These are phyloP conservation scores for Starmerella asiatica DNA, from an alignment of 805 yeast genomes.

Conservation along the genomic window DNA sequence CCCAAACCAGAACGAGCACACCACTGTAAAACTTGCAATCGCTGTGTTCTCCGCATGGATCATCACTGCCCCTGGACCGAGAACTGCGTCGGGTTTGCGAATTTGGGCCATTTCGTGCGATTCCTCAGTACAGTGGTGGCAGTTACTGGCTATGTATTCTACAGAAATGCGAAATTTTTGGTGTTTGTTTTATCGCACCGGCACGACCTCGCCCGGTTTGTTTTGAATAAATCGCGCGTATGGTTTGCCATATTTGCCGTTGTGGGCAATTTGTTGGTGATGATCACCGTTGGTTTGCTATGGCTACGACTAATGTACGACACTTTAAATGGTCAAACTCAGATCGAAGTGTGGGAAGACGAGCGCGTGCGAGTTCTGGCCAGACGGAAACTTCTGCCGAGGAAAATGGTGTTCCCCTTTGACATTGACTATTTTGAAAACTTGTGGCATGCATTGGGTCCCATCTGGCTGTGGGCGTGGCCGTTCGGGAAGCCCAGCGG, in stretches of 20 bases:
- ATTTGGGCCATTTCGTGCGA: conserved; percentile 68
- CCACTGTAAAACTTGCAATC: conserved; percentile 30
- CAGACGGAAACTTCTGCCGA: conserved; percentile 24
- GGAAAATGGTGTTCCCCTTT: conserved; percentile 56
- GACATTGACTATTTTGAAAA: conserved; percentile 54
- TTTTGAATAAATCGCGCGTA: conserved; percentile 38
- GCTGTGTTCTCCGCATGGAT: conserved; percentile 41
- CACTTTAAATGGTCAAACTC: conserved; percentile 57
- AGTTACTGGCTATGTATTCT: conserved; percentile 18
- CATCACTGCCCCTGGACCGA: conserved; percentile 87
- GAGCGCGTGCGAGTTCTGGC: conserved; percentile 66
- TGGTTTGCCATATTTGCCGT: conserved; percentile 40
- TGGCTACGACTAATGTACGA: conserved; percentile 48
- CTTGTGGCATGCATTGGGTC: conserved; percentile 41
- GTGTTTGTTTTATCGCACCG: conserved; percentile 26
- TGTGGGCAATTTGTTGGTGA: conserved; percentile 46
- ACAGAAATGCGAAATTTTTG: conserved; percentile 22
- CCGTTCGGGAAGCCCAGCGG: conserved; percentile 58
- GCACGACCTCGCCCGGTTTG: conserved; percentile 42
- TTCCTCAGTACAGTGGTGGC: conserved; percentile 43
- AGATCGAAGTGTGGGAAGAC: conserved; percentile 83
- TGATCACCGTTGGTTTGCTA: conserved; percentile 45
- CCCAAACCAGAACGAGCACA: conserved; percentile 34
- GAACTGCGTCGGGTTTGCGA: conserved; percentile 67
- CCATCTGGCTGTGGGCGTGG: conserved; percentile 41